Evolutionary conservation across 2,329 filamentous ascomycete species (phyloP).

Genomic region (Botrytis tulipae): DNA sequence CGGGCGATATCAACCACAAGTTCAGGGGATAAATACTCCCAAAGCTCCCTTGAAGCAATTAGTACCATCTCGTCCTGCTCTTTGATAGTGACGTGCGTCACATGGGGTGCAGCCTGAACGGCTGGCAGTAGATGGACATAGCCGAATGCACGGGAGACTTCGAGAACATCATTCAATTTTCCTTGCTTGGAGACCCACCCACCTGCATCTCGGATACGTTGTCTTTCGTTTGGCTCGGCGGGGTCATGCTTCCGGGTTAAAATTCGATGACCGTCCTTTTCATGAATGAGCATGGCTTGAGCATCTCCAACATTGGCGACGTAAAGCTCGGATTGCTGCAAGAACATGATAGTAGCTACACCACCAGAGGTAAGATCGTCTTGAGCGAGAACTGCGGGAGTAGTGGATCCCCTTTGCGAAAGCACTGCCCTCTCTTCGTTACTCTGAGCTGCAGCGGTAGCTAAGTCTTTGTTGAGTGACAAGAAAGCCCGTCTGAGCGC

Average conservation of each 20-base stretch:
- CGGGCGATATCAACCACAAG: constrained; percentile 89
- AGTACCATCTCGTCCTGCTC: constrained; percentile 93
- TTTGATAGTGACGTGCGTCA: constrained; percentile 72
- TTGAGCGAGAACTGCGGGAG: constrained; percentile 75
- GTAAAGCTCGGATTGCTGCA: constrained; percentile 86
- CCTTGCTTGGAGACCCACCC: constrained; percentile 95
- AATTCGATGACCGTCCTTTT: constrained; percentile 77
- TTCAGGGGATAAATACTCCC: constrained; percentile 89
- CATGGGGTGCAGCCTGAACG: constrained; percentile 85
- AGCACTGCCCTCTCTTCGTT: constrained; percentile 69
- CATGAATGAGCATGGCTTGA: constrained; percentile 91
- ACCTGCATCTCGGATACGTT: constrained; percentile 88
- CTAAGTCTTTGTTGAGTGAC: constrained; percentile 88
- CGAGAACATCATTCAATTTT: constrained; percentile 84
- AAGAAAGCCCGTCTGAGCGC: constrained; percentile 85
- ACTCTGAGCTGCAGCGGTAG: constrained; percentile 76
- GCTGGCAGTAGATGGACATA: constrained; percentile 91
- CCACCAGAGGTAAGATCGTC: constrained; percentile 89
- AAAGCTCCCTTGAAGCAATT: constrained; percentile 86
- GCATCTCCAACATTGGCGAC: constrained; percentile 95
- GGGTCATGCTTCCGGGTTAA: constrained; percentile 92
- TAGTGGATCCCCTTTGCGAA: constrained; percentile 67
- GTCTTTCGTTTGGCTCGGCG: constrained; percentile 77
- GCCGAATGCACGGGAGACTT: constrained; percentile 92
- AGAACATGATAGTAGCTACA: constrained; percentile 86